These are phyloP conservation scores for Selenicereus undatus DNA, from an alignment of 148 eudicot genomes.

Conservation along the genomic window DNA sequence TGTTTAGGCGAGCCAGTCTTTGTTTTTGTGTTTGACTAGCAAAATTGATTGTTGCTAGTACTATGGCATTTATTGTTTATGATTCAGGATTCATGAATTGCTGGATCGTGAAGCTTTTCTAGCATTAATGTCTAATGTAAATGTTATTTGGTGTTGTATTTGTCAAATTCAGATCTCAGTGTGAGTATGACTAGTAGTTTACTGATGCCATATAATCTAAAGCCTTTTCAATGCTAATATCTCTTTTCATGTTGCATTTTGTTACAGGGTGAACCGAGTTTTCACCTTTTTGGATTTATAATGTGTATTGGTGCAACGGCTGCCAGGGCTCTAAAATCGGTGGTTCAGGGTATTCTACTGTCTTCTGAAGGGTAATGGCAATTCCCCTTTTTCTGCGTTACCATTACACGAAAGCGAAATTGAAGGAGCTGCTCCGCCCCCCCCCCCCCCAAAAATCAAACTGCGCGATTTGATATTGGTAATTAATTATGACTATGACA, in stretches of 20 bases:
- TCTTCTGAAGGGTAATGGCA: conserved; percentile 88
- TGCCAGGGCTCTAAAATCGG: conserved; percentile 88
- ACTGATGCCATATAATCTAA: not conserved
- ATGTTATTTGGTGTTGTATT: not conserved
- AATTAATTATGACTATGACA: not conserved
- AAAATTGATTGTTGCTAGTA: not conserved
- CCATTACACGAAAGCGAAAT: not conserved
- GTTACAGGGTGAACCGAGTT: conserved; percentile 83
- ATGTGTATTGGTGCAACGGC: conserved; percentile 96
- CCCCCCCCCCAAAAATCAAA: not conserved
- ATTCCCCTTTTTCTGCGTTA: conserved; percentile 5
- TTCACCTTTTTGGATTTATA: conserved; percentile 85
- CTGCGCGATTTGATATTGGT: not conserved
- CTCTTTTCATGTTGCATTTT: not conserved
- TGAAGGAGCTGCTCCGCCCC: not conserved
- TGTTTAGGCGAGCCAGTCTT: not conserved
- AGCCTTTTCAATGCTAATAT: conserved; percentile 18
- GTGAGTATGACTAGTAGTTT: not conserved
- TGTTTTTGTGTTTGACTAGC: not conserved
- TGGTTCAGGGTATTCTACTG: conserved; percentile 89
- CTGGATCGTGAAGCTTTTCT: not conserved
- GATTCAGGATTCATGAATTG: too few species aligned
- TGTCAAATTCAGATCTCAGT: conserved; percentile 4
- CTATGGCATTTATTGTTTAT: too few species aligned
- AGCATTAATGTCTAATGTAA: not conserved